Percentiles rank a stretch among this genome's conserved stretches.
Evolutionary conservation across 345 rosid genomes (phyloP).

Genomic region (Citrus unshiu): DNA sequence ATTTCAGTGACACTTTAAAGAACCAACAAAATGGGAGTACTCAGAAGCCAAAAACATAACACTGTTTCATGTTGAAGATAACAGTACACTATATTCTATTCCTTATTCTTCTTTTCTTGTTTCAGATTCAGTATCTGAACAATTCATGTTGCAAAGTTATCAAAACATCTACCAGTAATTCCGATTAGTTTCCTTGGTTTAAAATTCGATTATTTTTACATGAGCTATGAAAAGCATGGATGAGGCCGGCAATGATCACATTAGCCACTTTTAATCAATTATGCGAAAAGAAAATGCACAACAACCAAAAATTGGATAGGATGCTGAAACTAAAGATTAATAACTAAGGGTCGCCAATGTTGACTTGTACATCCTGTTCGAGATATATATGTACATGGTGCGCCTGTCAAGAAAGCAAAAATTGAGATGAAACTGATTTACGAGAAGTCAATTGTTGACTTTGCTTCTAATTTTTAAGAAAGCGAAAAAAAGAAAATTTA

Average conservation of each 20-base stretch:
- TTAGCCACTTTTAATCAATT: background rate
- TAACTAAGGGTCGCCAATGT: conserved; percentile 37
- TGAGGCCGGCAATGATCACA: background rate
- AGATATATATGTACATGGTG: conserved; percentile 16
- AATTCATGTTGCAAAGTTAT: background rate
- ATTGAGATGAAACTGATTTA: background rate
- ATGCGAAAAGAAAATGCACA: background rate
- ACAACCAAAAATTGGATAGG: background rate
- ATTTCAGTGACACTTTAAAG: background rate
- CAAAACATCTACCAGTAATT: background rate
- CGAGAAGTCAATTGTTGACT: background rate
- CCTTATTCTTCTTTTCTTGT: background rate
- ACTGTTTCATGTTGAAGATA: background rate
- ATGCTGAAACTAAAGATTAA: conserved; percentile 16
- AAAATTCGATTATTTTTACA: background rate
- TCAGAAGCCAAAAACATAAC: background rate
- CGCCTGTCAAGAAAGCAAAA: conserved; percentile 28
- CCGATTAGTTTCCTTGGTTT: background rate
- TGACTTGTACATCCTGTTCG: conserved; percentile 19
- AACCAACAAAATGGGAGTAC: background rate
- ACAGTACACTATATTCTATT: background rate
- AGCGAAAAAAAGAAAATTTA: background rate
- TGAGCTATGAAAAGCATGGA: background rate
- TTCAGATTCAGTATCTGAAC: background rate
- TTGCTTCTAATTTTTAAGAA: background rate